phyloP scores from a whole-genome alignment of 768 basidiomycete genomes.

The Xerocomus spinulosus region DNA sequence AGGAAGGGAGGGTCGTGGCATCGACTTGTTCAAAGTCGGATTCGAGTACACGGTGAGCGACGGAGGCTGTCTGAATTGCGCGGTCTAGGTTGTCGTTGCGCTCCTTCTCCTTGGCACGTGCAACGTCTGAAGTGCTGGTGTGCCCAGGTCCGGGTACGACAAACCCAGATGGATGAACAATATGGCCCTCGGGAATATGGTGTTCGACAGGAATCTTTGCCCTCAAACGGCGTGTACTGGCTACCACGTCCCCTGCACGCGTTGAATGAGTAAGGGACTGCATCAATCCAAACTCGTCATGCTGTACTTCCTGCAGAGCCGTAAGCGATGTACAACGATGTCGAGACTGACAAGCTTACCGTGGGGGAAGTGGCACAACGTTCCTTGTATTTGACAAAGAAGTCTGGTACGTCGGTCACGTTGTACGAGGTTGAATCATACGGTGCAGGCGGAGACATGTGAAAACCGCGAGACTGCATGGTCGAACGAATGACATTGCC shows the following conservation, averaged over 20 bases:
- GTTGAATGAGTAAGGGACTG: conserved; percentile 18
- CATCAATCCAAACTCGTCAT: conserved; percentile 22
- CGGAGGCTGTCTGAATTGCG: conserved; percentile 27
- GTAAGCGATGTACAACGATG: not conserved
- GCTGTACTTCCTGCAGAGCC: not conserved
- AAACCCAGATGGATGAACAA: conserved; percentile 27
- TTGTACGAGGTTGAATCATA: conserved; percentile 28
- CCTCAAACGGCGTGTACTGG: conserved; percentile 26
- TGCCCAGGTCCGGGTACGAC: conserved; percentile 30
- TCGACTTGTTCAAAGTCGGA: conserved; percentile 25
- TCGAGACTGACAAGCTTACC: conserved; percentile 3
- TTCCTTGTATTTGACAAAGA: conserved; percentile 27
- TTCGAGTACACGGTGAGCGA: conserved; percentile 30
- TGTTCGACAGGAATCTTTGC: conserved; percentile 30
- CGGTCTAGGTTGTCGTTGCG: conserved; percentile 21
- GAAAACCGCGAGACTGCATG: conserved; percentile 14
- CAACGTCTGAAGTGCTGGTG: conserved; percentile 19
- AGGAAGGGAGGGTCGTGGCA: conserved; percentile 21
- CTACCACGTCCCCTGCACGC: conserved; percentile 21
- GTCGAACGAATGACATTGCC: not conserved
- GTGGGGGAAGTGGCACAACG: conserved; percentile 4
- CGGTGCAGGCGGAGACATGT: conserved; percentile 14
- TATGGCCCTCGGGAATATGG: conserved; percentile 8
- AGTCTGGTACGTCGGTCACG: conserved; percentile 22
- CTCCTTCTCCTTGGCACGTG: conserved; percentile 23